phyloP scores from a whole-genome alignment of 345 rosid species.

The Bruguiera gymnorhiza region DNA sequence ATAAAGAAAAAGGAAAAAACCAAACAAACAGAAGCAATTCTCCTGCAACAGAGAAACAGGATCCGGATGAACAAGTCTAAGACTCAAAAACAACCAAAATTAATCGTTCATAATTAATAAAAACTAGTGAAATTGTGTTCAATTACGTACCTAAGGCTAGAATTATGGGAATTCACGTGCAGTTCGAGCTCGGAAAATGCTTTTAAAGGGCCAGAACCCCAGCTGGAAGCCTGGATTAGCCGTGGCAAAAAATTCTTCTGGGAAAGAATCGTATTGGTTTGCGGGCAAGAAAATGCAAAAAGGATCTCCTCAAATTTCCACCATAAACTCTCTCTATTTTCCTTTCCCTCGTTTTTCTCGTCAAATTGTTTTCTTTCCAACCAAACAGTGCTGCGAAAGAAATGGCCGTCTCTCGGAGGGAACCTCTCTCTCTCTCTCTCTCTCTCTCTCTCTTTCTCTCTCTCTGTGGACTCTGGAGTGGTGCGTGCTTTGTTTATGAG shows the following conservation, averaged over 20 bases:
- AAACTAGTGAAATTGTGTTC: background rate
- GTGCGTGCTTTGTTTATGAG: constrained; percentile 26
- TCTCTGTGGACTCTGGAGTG: constrained; percentile 17
- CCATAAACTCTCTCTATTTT: background rate
- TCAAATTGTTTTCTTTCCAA: background rate
- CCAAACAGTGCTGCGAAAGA: constrained; percentile 22
- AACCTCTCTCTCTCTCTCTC: constrained; percentile 11
- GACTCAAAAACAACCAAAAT: no score
- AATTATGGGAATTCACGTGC: constrained; percentile 18
- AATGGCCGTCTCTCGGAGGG: constrained; percentile 17
- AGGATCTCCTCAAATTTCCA: constrained; percentile 31
- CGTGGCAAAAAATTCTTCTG: background rate
- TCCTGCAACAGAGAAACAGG: background rate
- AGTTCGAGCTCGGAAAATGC: constrained; percentile 17
- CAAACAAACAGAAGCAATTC: no score
- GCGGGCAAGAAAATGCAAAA: background rate
- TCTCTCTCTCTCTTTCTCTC: constrained; percentile 15
- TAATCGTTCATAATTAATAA: background rate
- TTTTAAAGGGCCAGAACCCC: background rate
- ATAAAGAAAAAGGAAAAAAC: no score
- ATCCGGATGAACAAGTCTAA: background rate
- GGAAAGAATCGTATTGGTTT: background rate
- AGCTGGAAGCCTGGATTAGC: background rate
- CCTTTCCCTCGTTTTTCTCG: background rate
- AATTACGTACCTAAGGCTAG: constrained; percentile 35